A percentile compares a stretch with the other conserved stretches of the same genome.
These are phyloP conservation scores for Haematococcus lacustris DNA, from an alignment of 139 green algal species.

Conservation along the genomic window DNA sequence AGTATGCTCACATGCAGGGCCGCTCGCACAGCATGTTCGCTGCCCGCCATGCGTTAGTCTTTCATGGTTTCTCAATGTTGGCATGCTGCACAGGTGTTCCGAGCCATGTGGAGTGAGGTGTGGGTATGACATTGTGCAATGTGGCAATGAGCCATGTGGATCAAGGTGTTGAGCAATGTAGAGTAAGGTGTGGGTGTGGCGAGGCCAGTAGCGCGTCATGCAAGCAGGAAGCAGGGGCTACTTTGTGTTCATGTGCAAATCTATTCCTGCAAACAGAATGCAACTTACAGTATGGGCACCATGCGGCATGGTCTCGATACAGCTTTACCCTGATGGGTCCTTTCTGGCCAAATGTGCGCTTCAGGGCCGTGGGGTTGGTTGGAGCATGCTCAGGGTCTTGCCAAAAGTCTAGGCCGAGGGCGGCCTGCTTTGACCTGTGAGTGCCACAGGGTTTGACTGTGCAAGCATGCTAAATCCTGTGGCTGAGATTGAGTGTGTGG, in stretches of 20 bases:
- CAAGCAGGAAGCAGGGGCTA: conserved; percentile 4
- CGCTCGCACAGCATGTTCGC: no score
- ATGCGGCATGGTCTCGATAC: conserved; percentile 51
- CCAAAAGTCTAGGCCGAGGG: conserved; percentile 31
- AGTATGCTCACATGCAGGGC: no score
- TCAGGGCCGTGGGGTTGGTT: conserved; percentile 50
- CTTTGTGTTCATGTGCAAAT: not conserved
- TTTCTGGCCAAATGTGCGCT: conserved; percentile 65
- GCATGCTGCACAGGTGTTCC: no score
- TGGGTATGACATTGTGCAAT: not conserved
- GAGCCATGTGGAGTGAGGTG: no score
- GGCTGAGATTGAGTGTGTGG: no score
- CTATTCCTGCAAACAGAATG: conserved; percentile 19
- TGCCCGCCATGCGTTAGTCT: no score
- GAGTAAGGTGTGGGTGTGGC: no score
- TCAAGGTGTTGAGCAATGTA: not conserved
- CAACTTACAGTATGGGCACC: conserved; percentile 65
- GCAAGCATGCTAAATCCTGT: no score
- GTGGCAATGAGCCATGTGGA: no score
- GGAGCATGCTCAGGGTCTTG: conserved; percentile 44
- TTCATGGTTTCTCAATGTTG: no score
- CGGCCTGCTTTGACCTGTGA: conserved; percentile 32
- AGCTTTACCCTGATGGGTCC: conserved; percentile 47
- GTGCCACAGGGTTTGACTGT: no score
- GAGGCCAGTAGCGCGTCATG: no score